phyloP scores from a whole-genome alignment of 2,329 filamentous ascomycete genomes.

The Cercospora canescens region DNA sequence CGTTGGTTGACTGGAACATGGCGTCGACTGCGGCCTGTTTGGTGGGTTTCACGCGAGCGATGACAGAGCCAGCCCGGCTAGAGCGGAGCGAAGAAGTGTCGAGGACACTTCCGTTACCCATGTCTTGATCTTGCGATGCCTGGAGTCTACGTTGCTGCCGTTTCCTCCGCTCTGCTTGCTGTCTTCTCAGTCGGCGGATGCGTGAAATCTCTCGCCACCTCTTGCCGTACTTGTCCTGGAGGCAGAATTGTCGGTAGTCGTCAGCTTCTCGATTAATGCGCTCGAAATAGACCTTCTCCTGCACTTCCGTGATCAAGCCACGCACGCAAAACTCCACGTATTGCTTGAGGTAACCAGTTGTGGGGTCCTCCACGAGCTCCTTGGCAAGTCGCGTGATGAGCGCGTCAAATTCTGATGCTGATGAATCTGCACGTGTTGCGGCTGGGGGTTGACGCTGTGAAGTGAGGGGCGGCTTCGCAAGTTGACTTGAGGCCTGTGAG shows the following conservation, averaged over 20 bases:
- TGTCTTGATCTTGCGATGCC: constrained; percentile 21
- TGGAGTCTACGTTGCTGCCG: constrained; percentile 28
- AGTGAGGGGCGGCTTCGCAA: constrained; percentile 9
- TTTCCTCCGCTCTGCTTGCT: constrained; percentile 26
- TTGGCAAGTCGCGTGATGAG: constrained; percentile 37
- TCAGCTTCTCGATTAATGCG: constrained; percentile 31
- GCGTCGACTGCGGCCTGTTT: constrained; percentile 22
- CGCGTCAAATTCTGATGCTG: constrained; percentile 30
- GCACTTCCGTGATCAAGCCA: constrained; percentile 34
- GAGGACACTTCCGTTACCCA: constrained; percentile 8
- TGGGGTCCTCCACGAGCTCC: constrained; percentile 39
- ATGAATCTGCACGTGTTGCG: constrained; percentile 13
- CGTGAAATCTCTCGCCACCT: constrained; percentile 37
- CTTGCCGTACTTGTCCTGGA: constrained; percentile 39
- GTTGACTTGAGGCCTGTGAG: not conserved
- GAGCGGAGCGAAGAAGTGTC: constrained; percentile 17
- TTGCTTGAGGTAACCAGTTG: constrained; percentile 46
- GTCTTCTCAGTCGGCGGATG: constrained; percentile 9
- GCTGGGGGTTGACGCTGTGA: constrained; percentile 13
- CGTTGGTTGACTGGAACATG: constrained; percentile 25
- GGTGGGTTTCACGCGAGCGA: not conserved
- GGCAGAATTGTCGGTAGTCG: constrained; percentile 33
- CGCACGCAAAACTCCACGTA: constrained; percentile 43
- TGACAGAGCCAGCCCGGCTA: constrained; percentile 8
- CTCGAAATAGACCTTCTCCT: constrained; percentile 36